A percentile compares a stretch with the other conserved stretches of the same genome.
Evolutionary conservation across 352 stramenopile genomes (phyloP).

Genomic region (Pythium pectinolyticum): DNA sequence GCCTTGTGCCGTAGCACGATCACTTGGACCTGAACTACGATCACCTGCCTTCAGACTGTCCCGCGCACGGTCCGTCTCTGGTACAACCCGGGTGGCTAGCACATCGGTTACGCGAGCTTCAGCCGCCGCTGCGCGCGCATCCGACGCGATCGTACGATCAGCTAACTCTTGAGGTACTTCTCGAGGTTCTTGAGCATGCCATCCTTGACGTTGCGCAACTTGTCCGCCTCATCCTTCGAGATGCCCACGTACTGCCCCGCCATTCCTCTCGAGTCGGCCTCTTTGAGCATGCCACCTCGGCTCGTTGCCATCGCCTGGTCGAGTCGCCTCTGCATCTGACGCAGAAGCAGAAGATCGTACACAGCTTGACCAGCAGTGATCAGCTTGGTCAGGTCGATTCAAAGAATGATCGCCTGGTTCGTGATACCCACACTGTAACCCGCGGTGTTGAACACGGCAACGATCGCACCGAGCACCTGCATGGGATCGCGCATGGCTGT

Average conservation of each 20-base stretch:
- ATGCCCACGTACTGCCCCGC: constrained; percentile 3
- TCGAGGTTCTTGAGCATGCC: neutral
- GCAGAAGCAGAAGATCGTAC: constrained; percentile 8
- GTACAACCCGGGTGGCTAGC: too few species aligned
- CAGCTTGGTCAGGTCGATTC: neutral
- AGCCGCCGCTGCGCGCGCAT: too few species aligned
- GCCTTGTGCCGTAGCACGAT: too few species aligned
- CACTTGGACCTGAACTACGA: too few species aligned
- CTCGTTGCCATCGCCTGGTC: neutral
- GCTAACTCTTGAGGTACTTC: neutral
- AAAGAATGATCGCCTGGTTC: neutral
- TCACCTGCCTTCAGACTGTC: too few species aligned
- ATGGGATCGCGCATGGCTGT: constrained; percentile 1
- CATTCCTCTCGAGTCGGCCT: neutral
- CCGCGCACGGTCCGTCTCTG: too few species aligned
- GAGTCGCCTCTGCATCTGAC: constrained; percentile 3
- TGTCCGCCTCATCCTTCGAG: neutral
- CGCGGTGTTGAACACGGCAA: constrained; percentile 19
- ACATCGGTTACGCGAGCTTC: too few species aligned
- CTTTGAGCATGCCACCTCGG: neutral
- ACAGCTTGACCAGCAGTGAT: neutral
- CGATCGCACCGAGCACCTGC: neutral
- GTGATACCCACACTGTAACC: neutral
- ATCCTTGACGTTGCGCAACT: neutral
- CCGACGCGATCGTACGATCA: neutral